Conservation (phyloP, 1,284 basidiomycete species). For the Rhodotorula mucilaginosa region DNA sequence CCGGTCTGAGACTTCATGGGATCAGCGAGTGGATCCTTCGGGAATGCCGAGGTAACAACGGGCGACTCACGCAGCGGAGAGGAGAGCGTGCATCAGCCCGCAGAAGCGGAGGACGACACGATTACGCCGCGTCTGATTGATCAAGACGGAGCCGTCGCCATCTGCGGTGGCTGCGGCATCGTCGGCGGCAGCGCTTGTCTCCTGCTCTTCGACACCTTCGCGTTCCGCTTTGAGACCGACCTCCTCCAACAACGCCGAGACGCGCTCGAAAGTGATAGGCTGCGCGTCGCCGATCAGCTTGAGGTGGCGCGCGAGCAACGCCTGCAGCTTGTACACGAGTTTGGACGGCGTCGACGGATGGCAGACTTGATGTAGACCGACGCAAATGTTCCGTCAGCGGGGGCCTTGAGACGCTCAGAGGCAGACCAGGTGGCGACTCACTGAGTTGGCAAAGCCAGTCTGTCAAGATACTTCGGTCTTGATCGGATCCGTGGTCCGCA, state of each 20-base stretch:
- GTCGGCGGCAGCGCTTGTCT: too few relatives aligned
- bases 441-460: constrained; percentile 5
- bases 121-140: too few relatives aligned
- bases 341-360: neutral
- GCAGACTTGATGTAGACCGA: neutral
- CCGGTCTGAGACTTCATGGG: neutral
- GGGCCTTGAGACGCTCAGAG: too few relatives aligned
- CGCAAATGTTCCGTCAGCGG: too few relatives aligned
- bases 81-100: neutral
- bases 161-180: too few relatives aligned
- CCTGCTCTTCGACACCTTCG: too few relatives aligned
- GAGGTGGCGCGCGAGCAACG: neutral
- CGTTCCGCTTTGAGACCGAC: neutral
- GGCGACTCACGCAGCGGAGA: neutral
- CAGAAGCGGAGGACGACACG: constrained; percentile 10
- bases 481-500: neutral
- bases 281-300: neutral
- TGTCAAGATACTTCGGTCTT: neutral
- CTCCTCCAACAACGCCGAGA: neutral
- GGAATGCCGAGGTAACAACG: too few relatives aligned
- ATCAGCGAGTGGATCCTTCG: neutral
- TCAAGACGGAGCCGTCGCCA: too few relatives aligned
- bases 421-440: neutral
- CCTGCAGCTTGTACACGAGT: neutral
- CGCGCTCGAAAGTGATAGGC: neutral